Base-by-base conservation (phyloP, 164 flowering plant species). In the Hamamelis virginiana region DNA sequence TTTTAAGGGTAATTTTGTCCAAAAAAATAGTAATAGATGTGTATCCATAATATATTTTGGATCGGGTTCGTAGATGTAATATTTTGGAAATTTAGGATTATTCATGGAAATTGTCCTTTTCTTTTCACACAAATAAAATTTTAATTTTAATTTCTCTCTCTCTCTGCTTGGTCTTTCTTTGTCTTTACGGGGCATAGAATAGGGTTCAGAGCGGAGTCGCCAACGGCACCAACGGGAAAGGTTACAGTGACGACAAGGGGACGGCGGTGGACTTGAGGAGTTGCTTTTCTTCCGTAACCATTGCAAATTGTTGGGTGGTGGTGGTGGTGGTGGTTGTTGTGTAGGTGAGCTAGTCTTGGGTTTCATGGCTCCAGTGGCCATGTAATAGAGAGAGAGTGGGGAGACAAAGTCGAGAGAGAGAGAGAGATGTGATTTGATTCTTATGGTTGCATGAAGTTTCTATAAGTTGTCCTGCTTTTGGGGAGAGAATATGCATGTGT, bases 211-310 rank as follows among this genome's bases (percentile, higher is more conserved):
- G n/a, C 82, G 84, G 9, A 56, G 72, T n/a, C 75, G 74, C 43
- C 81, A 81, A 21, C 82, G 80, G 69, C 59, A n/a, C n/a, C n/a
- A 72, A 21, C 75, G 73, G 23, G 74, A 64, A 41, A 56, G n/a
- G 45, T 25, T 9, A 15, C 73, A 13, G 56, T 70, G 77, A 26
- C 75, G 79, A 38, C 68, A 83, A 1, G 88, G 88, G 0, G 89
- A 83, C 4, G 77, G 79, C 26, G 88, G 86, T 25, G 82, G 82
- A 38, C 84, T 82, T 0, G 85, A 71, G 4, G 87, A 76, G 45
- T 76, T 64, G 72, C 76, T 65, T 27, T 75, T 82, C 79, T 65
- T 59, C 60, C 50, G 66, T 51, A 18, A 8, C 80, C 79, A 68
- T 72, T 75, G 43, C 33, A 44, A 25, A 21, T 38, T 33, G 25